phyloP scores from a whole-genome alignment of 2,329 filamentous ascomycete genomes.

The Eurotiales sp. region DNA sequence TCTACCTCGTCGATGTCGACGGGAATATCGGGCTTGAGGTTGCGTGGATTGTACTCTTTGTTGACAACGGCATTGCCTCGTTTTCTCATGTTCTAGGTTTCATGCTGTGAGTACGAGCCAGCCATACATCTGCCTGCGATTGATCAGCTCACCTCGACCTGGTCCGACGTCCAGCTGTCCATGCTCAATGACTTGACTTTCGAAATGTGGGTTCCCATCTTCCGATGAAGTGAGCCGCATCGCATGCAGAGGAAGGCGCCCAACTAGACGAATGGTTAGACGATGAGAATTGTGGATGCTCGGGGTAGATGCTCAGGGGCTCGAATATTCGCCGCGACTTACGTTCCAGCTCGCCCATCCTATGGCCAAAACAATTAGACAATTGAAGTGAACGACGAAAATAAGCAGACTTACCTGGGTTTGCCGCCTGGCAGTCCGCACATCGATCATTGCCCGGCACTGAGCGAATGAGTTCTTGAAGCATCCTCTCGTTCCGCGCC shows the following conservation, averaged over 20 bases:
- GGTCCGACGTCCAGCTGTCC: slow-evolving; percentile 94
- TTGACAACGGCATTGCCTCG: slow-evolving; percentile 85
- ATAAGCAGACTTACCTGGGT: slow-evolving; percentile 66
- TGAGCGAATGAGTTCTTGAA: slow-evolving; percentile 83
- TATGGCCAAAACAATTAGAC: slow-evolving; percentile 35
- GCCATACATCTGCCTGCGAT: neutral
- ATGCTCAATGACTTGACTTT: slow-evolving; percentile 99
- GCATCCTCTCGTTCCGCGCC: slow-evolving; percentile 87
- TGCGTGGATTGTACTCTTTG: slow-evolving; percentile 81
- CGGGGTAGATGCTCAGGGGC: too few species aligned
- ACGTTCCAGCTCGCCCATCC: slow-evolving; percentile 98
- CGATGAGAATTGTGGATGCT: neutral
- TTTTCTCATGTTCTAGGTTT: slow-evolving; percentile 79
- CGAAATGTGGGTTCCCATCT: slow-evolving; percentile 94
- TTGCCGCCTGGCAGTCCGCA: slow-evolving; percentile 86
- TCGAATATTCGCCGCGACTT: slow-evolving; percentile 24
- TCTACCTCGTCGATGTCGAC: slow-evolving; percentile 91
- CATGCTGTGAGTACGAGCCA: slow-evolving; percentile 36
- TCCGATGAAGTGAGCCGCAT: slow-evolving; percentile 91
- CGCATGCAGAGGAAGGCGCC: slow-evolving; percentile 97
- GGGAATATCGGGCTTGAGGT: slow-evolving; percentile 76
- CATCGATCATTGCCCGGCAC: slow-evolving; percentile 88
- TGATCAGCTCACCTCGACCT: slow-evolving; percentile 73
- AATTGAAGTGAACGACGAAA: slow-evolving; percentile 26
- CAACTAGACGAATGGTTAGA: slow-evolving; percentile 53